Evolutionary conservation across 2,329 filamentous ascomycete species (phyloP), one percentile per base, ranked within the genome.

Genomic region (Penicillium sp.): DNA sequence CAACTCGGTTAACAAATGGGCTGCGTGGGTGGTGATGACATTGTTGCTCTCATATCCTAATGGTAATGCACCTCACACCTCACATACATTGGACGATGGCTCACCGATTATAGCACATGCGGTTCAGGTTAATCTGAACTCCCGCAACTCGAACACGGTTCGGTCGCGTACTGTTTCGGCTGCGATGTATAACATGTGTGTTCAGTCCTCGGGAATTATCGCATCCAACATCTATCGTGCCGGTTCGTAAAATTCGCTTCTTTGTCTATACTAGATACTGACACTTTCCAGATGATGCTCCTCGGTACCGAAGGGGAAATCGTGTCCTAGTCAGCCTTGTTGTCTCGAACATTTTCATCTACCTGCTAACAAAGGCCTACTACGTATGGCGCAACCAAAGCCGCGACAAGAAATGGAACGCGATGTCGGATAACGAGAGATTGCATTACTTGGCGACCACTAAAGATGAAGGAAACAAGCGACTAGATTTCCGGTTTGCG

Each of bases 31-130:
- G 0, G 67, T 84, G 13, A 75, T 80, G 31, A 83, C 79, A 0
- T 62, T 84, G 31, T 74, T 83, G 21, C 74, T 79, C 2, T 76
- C 78, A 1, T 79, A 81, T 51, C 82, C 82, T 0, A 83, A 82
- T 59, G 58, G 69, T 71, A 55, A 22, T 36, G 18, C 4, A 10
- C 22, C n/a, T 3, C 18, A 34, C 27, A 38, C 22, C n/a, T 3
- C 18, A 34, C 27, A 38, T 9, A 29, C 3, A 22, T 27, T 27
- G 24, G 24, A 27, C 27, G 4, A 16, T 40, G 9, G 34, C 45
- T 60, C 16, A 60, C 40, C 31, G n/a, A 14, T 18, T 13, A 10
- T 51, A 69, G 82, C 82, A 50, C 82, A 84, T 59, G 79, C 82
- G 9, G 77, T 84, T 27, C 67, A 83, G 56, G 74, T 75, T 5